Evolutionary conservation across 805 yeast species (phyloP), one percentile per base, ranked within the genome.

Genomic region (Hyphopichia homilentoma): DNA sequence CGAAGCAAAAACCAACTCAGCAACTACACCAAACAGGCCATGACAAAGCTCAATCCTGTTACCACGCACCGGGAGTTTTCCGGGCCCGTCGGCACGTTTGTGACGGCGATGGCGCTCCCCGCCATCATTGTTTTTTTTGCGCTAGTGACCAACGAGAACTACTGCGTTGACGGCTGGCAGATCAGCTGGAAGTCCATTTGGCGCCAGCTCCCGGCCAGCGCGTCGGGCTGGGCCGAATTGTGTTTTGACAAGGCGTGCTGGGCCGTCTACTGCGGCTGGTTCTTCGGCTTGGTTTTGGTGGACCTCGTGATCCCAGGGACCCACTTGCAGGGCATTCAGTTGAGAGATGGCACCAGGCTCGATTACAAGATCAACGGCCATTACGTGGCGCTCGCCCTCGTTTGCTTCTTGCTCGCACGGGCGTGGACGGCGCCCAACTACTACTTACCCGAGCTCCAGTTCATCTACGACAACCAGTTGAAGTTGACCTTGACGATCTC

Each of bases 321-420:
- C 36, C 57, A 52, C 16, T 59, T 77, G 45, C 52, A 73, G 20
- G 98, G 98, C 16, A 77, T 80, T 7, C 58, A 54, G 35, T 62
- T 90, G 36, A 71, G 97, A 48, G 95, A 88, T 54, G 93, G 93
- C 2, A 70, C 84, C 1, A 57, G 58, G 30, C 68, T 90, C 39
- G 51, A 55, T 13, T 90, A 90, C 62, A 80, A 83, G 50, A 84
- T 93, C 62, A 90, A 93, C 53, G 97, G 97, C 8, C 56, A 70
- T 30, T 64, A 74, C 16, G 62, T 86, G 38, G 65, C 77, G 18
- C 51, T 69, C 20, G 61, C 43, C 24, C 61, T 49, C 34, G 53
- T 45, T 4, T 41, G 58, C 1, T 23, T 68, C 1, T 54, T 88
- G 16, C 55, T 59, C 2, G 67, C 76, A 9, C 71, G 97, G 42